Evolutionary conservation across 169 alveolate genomes (phyloP).

Genomic region (Theileria orientalis): DNA sequence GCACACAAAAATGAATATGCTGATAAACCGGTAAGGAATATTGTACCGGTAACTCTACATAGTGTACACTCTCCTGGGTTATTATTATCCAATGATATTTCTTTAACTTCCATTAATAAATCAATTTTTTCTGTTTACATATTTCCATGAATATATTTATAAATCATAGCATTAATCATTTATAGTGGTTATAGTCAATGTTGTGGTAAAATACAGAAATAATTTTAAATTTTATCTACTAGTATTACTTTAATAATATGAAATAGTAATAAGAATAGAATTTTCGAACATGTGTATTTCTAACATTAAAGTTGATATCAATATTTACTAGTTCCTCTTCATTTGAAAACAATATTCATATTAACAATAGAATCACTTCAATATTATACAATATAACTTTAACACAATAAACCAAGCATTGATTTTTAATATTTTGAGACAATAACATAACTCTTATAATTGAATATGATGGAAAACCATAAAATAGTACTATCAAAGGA

Average conservation of each 20-base stretch:
- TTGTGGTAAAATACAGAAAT: too few relatives aligned
- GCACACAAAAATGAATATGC: slow-evolving; percentile 53
- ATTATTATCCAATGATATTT: slow-evolving; percentile 6
- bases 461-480: slow-evolving; percentile 30
- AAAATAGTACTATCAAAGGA: slow-evolving; percentile 45
- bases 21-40: slow-evolving; percentile 40
- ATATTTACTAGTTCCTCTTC: too few relatives aligned
- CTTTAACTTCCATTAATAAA: slow-evolving; percentile 23
- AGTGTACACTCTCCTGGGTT: slow-evolving; percentile 49
- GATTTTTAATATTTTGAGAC: too few relatives aligned
- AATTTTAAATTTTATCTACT: too few relatives aligned
- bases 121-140: not conserved
- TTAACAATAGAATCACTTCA: not conserved
- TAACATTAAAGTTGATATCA: too few relatives aligned
- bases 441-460: too few relatives aligned
- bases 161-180: too few relatives aligned
- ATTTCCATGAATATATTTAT: not conserved
- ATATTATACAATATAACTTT: not conserved
- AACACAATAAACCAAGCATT: not conserved
- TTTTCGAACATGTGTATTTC: too few relatives aligned
- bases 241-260: too few relatives aligned
- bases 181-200: too few relatives aligned
- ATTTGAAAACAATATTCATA: too few relatives aligned
- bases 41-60: slow-evolving; percentile 64
- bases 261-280: too few relatives aligned